Conservation (phyloP, 768 basidiomycete species). For the Rubroboletus pulcherrimus region DNA sequence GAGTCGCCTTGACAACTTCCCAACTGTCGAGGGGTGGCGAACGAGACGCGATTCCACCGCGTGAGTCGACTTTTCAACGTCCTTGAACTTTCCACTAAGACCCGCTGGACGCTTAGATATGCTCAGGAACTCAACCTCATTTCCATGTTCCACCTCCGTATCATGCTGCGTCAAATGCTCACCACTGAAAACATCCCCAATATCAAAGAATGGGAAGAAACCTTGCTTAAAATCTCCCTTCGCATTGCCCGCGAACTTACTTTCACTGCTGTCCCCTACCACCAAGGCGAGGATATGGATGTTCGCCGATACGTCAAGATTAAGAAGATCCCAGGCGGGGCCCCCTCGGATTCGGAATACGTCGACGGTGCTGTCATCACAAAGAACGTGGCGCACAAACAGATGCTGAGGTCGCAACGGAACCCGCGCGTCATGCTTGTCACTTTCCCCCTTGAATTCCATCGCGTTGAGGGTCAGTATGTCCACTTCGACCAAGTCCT, state of each 20-base stretch:
- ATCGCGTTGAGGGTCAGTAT: conserved; percentile 88
- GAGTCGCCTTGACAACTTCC: conserved; percentile 62
- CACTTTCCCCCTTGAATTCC: conserved; percentile 92
- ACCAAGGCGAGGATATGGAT: conserved; percentile 92
- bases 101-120: conserved; percentile 45
- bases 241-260: conserved; percentile 83
- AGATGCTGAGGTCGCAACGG: conserved; percentile 76
- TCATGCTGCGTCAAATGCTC: conserved; percentile 90
- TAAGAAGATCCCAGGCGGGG: conserved; percentile 95
- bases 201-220: conserved; percentile 83
- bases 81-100: conserved; percentile 3
- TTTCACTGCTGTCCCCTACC: conserved; percentile 64
- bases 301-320: conserved; percentile 94
- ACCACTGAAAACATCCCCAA: conserved; percentile 79
- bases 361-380: conserved; percentile 96
- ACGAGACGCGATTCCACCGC: conserved; percentile 86
- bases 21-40: conserved; percentile 72
- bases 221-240: conserved; percentile 74
- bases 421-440: conserved; percentile 96
- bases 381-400: conserved; percentile 96
- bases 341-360: conserved; percentile 91
- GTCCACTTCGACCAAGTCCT: conserved; percentile 89
- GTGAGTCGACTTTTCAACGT: conserved; percentile 43
- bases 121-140: conserved; percentile 79
- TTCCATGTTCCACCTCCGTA: conserved; percentile 85